Base-by-base conservation (phyloP, 2,329 filamentous ascomycete species). In the Colletotrichum liaoningense region DNA sequence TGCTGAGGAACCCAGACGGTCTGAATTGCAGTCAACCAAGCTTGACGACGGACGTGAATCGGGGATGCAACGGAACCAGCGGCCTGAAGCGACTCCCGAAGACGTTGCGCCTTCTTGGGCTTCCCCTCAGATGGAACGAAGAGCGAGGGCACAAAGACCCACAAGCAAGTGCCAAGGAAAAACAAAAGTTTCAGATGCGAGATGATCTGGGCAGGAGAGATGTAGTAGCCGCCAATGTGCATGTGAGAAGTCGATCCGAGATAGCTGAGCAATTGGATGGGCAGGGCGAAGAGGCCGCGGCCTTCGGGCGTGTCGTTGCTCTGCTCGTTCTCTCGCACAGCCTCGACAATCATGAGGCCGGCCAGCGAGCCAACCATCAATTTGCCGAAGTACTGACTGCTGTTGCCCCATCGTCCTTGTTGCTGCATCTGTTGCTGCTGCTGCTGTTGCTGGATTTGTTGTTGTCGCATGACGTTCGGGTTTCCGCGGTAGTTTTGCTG, bases 321-420 rank as follows among this genome's bases (percentile, higher is more conserved):
- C 80, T 90, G 83, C 82, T 95, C 90, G 77, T 92, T 85, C 80
- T 93, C 89, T 46, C 88, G 88, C 68, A 95, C 87, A 1, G 94
- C 95, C 83, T 98, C 95, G 77, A 98, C 84, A 42, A 98, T 89
- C 95, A 98, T 98, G 22, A 98, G 86, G 16, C 95, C 95, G 28
- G 95, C 96, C 72, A 98, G 89, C 22, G 95, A 96, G 55, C 96
- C 96, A 5, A 98, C 92, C 94, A 98, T 97, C 76, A 98, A 88
- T 84, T 97, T 97, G 64, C 90, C 90, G 71, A 90, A 88, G 74
- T 91, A 92, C 1, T 88, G 88, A 14, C 83, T 85, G 6, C 85
- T 82, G 73, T 86, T 87, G 64, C 85, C 86, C 89, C 90, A 92
- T 46, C 87, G 83, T 67, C 84, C 84, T 72, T 86, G 84, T 75